Base-by-base conservation (phyloP, 495 filamentous ascomycete genomes). In the Penicillium cinerascens region DNA sequence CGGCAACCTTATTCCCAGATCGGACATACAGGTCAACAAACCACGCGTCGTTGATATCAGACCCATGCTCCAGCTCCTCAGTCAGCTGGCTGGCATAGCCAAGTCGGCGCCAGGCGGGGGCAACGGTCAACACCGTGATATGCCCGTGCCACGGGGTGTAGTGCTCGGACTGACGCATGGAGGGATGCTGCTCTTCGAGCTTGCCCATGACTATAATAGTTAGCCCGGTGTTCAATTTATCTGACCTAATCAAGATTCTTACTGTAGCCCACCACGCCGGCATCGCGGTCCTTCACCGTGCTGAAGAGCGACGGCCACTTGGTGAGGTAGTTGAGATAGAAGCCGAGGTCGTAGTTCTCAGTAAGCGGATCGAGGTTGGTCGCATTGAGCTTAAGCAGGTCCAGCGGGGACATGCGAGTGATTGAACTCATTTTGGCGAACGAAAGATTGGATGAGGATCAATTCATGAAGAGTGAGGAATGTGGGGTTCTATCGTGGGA, bases 121-220 rank as follows among this genome's bases (percentile, higher is more conserved):
- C 88, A 21, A 98, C 89, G 3, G 93, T 97, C 16, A 98, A 78
- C 36, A 92, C 92, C 16, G 93, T 98, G 71, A 98, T 95, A 72
- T 98, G 93, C 25, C 92, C 93, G 71, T 97, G 93, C 88, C 90
- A 97, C 21, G 95, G 92, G 17, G 92, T 87, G 70, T 92, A 96
- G 72, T 95, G 89, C 57, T 87, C 79, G 45, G 86, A 89, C 61
- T 82, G 81, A 43, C 79, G 71, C 67, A 84, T 80, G 49, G 81
- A 81, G 17, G 82, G 73, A 21, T 89, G 91, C 29, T 91, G 91
- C 59, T 90, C 85, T 75, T 97, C 95, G 47, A 93, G 77, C 73
- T 98, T 98, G 55, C 91, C 93, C 81, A 97, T 92, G 60, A 98
- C 93, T 96, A 52, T 39, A 25, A 40, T 4, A 7, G 18, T 61